Evolutionary conservation across 345 rosid genomes (phyloP).

Genomic region (Geranium rotundifolium): DNA sequence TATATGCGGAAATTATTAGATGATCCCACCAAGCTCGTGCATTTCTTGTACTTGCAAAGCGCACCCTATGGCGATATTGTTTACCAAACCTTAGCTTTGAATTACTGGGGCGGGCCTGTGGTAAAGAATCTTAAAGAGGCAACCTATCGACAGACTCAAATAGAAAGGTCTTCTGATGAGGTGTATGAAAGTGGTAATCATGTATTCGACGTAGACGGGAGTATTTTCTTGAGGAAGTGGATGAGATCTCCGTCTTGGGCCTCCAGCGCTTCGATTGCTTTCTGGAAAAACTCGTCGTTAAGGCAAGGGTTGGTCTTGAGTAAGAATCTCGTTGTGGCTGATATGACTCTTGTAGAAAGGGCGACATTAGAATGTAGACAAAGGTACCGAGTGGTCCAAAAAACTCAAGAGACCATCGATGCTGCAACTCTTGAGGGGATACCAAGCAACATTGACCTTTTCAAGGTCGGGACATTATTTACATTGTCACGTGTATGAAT

Average conservation of each 20-base stretch:
- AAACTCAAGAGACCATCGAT: constrained; percentile 89
- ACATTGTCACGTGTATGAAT: too few relatives aligned
- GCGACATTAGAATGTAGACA: constrained; percentile 58
- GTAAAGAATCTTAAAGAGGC: constrained; percentile 26
- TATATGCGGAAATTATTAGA: constrained; percentile 65
- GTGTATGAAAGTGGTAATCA: constrained; percentile 36
- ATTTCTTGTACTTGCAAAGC: constrained; percentile 69
- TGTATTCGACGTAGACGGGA: constrained; percentile 77
- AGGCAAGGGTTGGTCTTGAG: constrained; percentile 60
- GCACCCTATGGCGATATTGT: constrained; percentile 75
- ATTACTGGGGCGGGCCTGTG: constrained; percentile 81
- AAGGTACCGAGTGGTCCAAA: constrained; percentile 58
- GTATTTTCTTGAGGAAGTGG: constrained; percentile 82
- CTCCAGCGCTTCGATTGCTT: constrained; percentile 54
- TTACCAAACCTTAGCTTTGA: constrained; percentile 71
- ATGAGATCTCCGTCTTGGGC: constrained; percentile 85
- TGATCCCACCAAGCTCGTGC: constrained; percentile 81
- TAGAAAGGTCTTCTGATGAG: constrained; percentile 26
- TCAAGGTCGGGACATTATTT: constrained; percentile 18
- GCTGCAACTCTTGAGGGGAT: constrained; percentile 91
- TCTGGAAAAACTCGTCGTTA: constrained; percentile 59
- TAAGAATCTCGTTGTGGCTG: constrained; percentile 77
- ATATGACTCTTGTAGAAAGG: constrained; percentile 58
- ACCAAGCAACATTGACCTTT: constrained; percentile 89
- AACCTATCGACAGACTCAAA: constrained; percentile 3